These are phyloP conservation scores for Aspergillus nomiae DNA, from an alignment of 2,329 filamentous ascomycete species.

Conservation along the genomic window DNA sequence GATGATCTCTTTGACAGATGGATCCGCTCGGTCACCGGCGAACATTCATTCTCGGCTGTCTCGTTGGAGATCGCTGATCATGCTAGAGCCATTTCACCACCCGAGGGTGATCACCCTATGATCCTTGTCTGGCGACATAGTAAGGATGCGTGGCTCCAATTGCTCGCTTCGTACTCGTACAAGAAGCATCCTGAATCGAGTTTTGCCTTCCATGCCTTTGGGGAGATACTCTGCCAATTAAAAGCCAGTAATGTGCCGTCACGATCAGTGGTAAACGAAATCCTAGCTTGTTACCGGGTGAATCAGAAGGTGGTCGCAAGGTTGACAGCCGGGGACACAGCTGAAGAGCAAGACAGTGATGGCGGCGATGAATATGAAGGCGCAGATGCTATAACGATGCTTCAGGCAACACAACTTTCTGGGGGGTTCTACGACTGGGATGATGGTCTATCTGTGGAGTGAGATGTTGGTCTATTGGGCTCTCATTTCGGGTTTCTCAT, in stretches of 20 bases:
- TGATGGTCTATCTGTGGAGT: constrained; percentile 30
- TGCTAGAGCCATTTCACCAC: constrained; percentile 34
- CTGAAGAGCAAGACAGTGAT: constrained; percentile 15
- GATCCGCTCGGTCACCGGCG: constrained; percentile 11
- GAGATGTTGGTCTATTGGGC: neutral
- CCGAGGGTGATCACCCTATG: constrained; percentile 34
- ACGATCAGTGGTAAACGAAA: constrained; percentile 28
- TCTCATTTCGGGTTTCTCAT: neutral
- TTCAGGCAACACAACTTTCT: constrained; percentile 17
- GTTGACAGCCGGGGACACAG: constrained; percentile 25
- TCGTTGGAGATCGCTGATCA: constrained; percentile 32
- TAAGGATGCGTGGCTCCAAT: constrained; percentile 30
- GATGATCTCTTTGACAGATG: constrained; percentile 23
- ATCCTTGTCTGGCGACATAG: constrained; percentile 38
- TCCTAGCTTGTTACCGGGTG: constrained; percentile 34
- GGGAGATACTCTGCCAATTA: constrained; percentile 36
- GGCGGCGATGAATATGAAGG: constrained; percentile 30
- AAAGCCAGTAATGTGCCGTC: constrained; percentile 30
- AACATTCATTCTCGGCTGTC: constrained; percentile 22
- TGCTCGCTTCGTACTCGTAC: constrained; percentile 46
- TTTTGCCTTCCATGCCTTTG: constrained; percentile 36
- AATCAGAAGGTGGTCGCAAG: constrained; percentile 33
- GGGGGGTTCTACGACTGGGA: constrained; percentile 24
- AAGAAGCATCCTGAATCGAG: constrained; percentile 18
- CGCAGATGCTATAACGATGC: constrained; percentile 30